Base-by-base conservation (phyloP, 768 basidiomycete species). In the Boletus sensibilis region DNA sequence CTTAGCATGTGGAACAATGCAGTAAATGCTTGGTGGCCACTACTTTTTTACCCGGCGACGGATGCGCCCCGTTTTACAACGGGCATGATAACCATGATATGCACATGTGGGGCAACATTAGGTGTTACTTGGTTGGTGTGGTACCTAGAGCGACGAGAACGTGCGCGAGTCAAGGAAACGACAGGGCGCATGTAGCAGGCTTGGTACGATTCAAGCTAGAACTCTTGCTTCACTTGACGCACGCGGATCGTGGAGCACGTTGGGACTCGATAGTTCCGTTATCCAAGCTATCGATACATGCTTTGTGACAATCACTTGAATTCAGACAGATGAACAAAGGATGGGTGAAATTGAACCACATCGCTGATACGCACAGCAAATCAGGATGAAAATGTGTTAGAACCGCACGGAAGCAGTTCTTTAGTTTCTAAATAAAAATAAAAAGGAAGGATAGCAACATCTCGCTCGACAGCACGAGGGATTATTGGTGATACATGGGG, bases 31-130 rank as follows among this genome's bases (percentile, higher is more conserved):
- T 86, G 83, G 84, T 87, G 84, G 85, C 79, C 84, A 43, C 75
- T 87, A 9, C 77, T 89, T 21, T 84, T 87, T 67, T 89, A 88
- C 69, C 84, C 82, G n/a, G 86, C 87, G 5, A 85, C 84, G 25
- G 84, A 88, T 50, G 87, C 86, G 5, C 87, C 88, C 5, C 72
- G 72, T 25, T 90, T 89, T 69, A 76, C 66, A 18, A 88, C 82
- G 55, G 88, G 87, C 21, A 83, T 86, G 82, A 82, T 83, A 60
- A 81, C 85, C 11, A 85, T 87, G 83, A 76, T 87, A 34, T 81
- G 80, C 43, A 78, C 78, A 0, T 80, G 79, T 41, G 69, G 76
- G 25, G 82, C 82, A n/a, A 86, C 86, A 11, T 68, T 87, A 16
- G 72, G 57, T 7, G 75, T 79, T 29, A 87, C 85, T 4, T 81